phyloP scores from a whole-genome alignment of 768 basidiomycete species.

The Mycena amicta region DNA sequence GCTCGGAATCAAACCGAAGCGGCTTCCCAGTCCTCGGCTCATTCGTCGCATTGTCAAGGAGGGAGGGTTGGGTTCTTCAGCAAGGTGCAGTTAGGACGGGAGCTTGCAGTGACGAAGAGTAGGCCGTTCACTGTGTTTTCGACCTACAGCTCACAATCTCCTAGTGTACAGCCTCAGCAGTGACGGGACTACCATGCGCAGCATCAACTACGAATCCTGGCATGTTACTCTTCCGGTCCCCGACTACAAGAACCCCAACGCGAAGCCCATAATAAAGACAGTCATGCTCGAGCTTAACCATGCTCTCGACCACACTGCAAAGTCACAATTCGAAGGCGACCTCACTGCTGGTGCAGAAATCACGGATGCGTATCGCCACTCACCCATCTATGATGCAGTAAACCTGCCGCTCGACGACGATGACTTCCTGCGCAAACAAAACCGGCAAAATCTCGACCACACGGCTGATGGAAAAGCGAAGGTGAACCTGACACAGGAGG shows the following conservation, averaged over 20 bases:
- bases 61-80: not conserved
- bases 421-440: not conserved
- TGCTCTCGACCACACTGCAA: not conserved
- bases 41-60: not conserved
- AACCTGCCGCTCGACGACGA: not conserved
- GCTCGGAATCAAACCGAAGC: not conserved
- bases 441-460: not conserved
- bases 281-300: not conserved
- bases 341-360: not conserved
- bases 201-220: not conserved
- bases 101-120: not conserved
- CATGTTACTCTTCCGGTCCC: not conserved
- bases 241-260: not conserved
- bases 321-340: not conserved
- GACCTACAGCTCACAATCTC: too few relatives aligned
- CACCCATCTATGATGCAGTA: not conserved
- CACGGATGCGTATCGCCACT: not conserved
- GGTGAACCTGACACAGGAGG: not conserved
- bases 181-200: not conserved
- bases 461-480: not conserved
- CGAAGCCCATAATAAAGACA: not conserved
- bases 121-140: too few relatives aligned
- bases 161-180: not conserved
- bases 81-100: not conserved
- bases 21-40: not conserved